Percentiles rank a stretch among this genome's conserved stretches.
phyloP scores from a whole-genome alignment of 768 basidiomycete species.

The Cyclocybe cylindracea region DNA sequence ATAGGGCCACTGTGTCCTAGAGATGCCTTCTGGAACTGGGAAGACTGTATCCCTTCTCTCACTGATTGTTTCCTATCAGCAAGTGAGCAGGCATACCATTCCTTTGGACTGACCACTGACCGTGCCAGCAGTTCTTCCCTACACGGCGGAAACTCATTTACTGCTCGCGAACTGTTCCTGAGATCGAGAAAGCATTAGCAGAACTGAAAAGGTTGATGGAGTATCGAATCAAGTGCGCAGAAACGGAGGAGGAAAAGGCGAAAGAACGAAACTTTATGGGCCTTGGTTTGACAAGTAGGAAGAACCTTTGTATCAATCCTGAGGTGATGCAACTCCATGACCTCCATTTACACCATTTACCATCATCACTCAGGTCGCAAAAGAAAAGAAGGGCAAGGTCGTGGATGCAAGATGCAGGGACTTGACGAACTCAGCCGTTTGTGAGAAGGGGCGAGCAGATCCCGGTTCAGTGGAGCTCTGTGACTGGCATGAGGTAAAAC shows the following conservation, averaged over 20 bases:
- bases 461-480: conserved; percentile 93
- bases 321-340: conserved; percentile 54
- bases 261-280: conserved; percentile 87
- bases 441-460: conserved; percentile 80
- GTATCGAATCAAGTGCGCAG: conserved; percentile 75
- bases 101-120: conserved; percentile 4
- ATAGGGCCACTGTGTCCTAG: conserved; percentile 98
- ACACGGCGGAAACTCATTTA: conserved; percentile 94
- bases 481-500: conserved; percentile 87
- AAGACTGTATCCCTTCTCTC: conserved; percentile 97
- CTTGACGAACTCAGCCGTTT: conserved; percentile 81
- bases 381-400: conserved; percentile 97
- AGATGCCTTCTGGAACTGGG: conserved; percentile 99
- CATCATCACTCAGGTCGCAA: conserved; percentile 67
- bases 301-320: conserved; percentile 95
- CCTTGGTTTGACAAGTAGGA: conserved; percentile 90
- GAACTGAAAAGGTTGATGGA: conserved; percentile 93
- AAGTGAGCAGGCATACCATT: conserved; percentile 45
- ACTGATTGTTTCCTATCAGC: conserved; percentile 97
- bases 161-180: conserved; percentile 98
- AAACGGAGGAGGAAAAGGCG: conserved; percentile 69
- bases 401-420: conserved; percentile 98
- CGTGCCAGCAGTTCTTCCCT: conserved; percentile 76
- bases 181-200: conserved; percentile 97
- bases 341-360: background rate